A percentile compares a stretch with the other conserved stretches of the same genome.
phyloP scores from a whole-genome alignment of 306 rosid genomes.

The Vigna nakashimae region DNA sequence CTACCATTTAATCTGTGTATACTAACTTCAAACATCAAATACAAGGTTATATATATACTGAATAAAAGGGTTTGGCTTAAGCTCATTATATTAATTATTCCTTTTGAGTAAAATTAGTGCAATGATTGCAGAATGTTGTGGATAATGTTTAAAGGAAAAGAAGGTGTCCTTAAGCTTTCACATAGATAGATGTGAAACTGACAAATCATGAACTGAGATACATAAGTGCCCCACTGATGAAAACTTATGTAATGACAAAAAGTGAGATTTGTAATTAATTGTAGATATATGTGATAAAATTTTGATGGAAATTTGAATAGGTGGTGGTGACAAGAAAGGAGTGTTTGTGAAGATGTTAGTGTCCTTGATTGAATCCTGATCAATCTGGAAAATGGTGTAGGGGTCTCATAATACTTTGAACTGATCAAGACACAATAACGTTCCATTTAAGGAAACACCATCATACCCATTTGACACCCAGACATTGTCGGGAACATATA shows the following conservation, averaged over 20 bases:
- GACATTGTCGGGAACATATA: slow-evolving; percentile 95
- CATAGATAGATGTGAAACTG: slow-evolving; percentile 13
- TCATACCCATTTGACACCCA: slow-evolving; percentile 72
- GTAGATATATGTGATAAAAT: background rate
- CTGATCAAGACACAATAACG: slow-evolving; percentile 50
- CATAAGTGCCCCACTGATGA: slow-evolving; percentile 15
- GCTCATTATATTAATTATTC: too few relatives aligned
- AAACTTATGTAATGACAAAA: slow-evolving; percentile 35
- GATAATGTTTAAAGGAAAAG: background rate
- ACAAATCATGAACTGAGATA: background rate
- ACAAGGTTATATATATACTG: too few relatives aligned
- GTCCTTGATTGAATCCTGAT: slow-evolving; percentile 39
- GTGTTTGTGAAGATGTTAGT: slow-evolving; percentile 43
- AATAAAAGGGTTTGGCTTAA: too few relatives aligned
- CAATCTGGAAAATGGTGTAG: slow-evolving; percentile 56
- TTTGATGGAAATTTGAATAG: background rate
- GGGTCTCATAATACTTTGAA: slow-evolving; percentile 52
- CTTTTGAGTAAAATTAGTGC: slow-evolving; percentile 8
- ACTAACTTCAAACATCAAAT: too few relatives aligned
- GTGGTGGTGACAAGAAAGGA: slow-evolving; percentile 16
- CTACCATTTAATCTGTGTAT: too few relatives aligned
- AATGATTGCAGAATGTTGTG: background rate
- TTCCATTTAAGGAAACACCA: slow-evolving; percentile 71
- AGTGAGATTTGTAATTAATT: slow-evolving; percentile 4
- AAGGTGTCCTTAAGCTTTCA: slow-evolving; percentile 10